These are phyloP conservation scores for Thozetella sp. DNA, from an alignment of 495 filamentous ascomycete species.

Conservation along the genomic window DNA sequence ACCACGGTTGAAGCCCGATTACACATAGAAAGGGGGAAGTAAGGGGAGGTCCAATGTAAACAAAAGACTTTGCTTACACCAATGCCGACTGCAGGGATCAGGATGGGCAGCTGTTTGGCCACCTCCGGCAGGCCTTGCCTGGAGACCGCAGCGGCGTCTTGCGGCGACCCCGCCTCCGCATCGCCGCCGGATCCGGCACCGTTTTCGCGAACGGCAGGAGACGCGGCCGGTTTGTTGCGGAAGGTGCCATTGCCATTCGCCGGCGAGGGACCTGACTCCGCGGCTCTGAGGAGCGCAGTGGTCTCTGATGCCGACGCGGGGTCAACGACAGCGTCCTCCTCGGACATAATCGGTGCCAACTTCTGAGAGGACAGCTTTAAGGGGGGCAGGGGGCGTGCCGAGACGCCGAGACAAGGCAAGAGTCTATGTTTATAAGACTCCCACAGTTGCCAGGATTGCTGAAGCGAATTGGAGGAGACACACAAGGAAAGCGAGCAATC, in stretches of 20 bases:
- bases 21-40: background rate
- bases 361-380: too few species aligned
- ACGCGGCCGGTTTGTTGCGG: background rate
- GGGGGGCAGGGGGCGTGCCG: too few species aligned
- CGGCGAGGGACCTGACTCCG: background rate
- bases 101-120: conserved; percentile 45
- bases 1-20: background rate
- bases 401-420: too few species aligned
- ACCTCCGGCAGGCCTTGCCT: conserved; percentile 40
- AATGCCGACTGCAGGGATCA: conserved; percentile 59
- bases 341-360: background rate
- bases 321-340: background rate
- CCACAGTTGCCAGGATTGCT: too few species aligned
- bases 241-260: background rate
- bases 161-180: background rate
- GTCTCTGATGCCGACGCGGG: background rate
- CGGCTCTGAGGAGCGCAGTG: background rate
- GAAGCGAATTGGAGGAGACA: too few species aligned
- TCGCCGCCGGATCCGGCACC: background rate
- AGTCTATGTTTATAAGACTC: too few species aligned
- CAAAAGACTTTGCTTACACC: conserved; percentile 43
- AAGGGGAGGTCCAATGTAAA: background rate
- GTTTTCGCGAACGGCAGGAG: background rate
- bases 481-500: too few species aligned
- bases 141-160: background rate